Base-by-base conservation (phyloP, 2,329 filamentous ascomycete species). In the Coleophoma cylindrospora region DNA sequence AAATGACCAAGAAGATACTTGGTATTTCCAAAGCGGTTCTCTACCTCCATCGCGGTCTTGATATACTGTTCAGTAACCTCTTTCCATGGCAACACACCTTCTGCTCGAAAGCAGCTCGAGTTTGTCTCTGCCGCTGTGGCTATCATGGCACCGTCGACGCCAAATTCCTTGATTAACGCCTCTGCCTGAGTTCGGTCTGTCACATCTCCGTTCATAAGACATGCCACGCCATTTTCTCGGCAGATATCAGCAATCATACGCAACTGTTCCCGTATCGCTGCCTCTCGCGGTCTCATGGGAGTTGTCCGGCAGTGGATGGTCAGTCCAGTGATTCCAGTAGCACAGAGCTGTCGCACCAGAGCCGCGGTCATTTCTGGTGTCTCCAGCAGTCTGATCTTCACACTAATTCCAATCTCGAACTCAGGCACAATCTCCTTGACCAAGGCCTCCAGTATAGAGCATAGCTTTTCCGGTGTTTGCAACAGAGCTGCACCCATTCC, bases 111-210 rank as follows among this genome's bases (percentile, higher is more conserved):
- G 62, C 88, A 91, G 57, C 89, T 95, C 3, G 91, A 82, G 64
- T 99, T 99, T 56, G 85, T 81, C 73, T 99, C 94, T 1, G 94
- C 94, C 3, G 89, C 80, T 3, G 90, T 94, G 10, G 94, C 94
- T 61, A 99, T 97, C 94, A 99, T 99, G 53, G 89, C 94, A 6
- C 91, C 92, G 63, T 97, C 91, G 6, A 87, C 88, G n/a, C 84
- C 86, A 64, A 81, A 96, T 65, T 96, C 86, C 22, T 79, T 62
- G 54, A 91, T 85, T 7, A 99, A 75, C 52, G 74, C 66, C 8
- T 87, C 64, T 0, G 84, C 92, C 52, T 95, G 75, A 46, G 89
- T 86, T 49, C 88, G 81, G 36, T 75, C 81, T 49, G 78, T 81
- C 0, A 99, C 91, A 62, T 99, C 94, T 44, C 94, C 94, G 64